Percentiles rank a stretch among this genome's conserved stretches.
Conservation (phyloP, 148 eudicot genomes). For the Chenopodium quinoa region DNA sequence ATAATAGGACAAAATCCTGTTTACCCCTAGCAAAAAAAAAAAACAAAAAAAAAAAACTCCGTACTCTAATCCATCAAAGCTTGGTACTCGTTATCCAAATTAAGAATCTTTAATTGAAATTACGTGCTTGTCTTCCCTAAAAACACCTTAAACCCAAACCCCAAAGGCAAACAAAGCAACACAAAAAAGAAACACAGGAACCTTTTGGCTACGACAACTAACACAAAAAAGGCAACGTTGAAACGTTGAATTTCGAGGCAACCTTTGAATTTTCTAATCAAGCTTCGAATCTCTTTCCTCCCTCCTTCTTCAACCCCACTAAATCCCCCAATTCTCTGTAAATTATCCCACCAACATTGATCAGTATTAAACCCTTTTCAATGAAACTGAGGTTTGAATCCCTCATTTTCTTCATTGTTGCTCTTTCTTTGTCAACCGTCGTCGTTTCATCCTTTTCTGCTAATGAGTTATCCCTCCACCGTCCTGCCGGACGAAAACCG, state of each 20-base stretch:
- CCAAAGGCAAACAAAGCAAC: background rate
- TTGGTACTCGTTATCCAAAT: no score
- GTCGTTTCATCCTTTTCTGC: slow-evolving; percentile 25
- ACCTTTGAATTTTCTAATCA: background rate
- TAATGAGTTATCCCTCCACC: slow-evolving; percentile 7
- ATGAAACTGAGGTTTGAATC: slow-evolving; percentile 24
- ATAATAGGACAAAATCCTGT: no score
- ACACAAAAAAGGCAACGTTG: background rate
- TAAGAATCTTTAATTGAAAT: background rate
- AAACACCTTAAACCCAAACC: background rate
- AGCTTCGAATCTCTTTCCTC: slow-evolving; percentile 3
- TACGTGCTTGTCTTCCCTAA: background rate
- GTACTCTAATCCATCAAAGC: no score
- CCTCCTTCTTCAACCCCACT: background rate
- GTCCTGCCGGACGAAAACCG: slow-evolving; percentile 16
- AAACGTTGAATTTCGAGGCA: background rate
- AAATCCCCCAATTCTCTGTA: no score
- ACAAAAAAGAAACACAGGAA: background rate
- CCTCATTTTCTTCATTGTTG: slow-evolving; percentile 2
- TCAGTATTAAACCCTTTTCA: slow-evolving; percentile 9
- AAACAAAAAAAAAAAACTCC: no score
- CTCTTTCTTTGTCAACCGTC: background rate
- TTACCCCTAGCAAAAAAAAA: no score
- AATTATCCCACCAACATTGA: background rate
- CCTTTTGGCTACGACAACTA: background rate